Evolutionary conservation across 495 filamentous ascomycete species (phyloP).

Genomic region (Xylaria castorea): DNA sequence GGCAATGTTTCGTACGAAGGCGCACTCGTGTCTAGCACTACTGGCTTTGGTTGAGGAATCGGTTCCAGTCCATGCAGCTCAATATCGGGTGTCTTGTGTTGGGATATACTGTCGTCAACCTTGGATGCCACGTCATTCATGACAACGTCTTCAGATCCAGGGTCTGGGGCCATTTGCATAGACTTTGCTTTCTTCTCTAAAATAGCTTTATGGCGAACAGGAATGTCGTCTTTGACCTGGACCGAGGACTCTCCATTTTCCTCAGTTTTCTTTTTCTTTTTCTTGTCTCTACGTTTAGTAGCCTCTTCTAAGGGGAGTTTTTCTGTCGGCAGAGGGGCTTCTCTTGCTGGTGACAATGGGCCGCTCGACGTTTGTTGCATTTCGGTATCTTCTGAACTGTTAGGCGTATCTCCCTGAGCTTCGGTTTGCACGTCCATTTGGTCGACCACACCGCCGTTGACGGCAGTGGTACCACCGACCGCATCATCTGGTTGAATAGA

Average conservation of each 20-base stretch:
- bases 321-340: not conserved
- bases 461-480: not conserved
- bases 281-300: slow-evolving; percentile 42
- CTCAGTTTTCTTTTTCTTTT: slow-evolving; percentile 43
- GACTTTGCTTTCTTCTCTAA: slow-evolving; percentile 58
- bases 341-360: not conserved
- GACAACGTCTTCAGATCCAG: slow-evolving; percentile 36
- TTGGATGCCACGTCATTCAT: slow-evolving; percentile 35
- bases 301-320: not conserved
- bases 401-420: not conserved
- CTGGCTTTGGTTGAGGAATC: slow-evolving; percentile 75
- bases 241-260: slow-evolving; percentile 19
- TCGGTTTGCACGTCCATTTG: not conserved
- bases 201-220: slow-evolving; percentile 50
- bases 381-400: not conserved
- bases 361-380: not conserved
- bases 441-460: not conserved
- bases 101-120: slow-evolving; percentile 36
- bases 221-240: slow-evolving; percentile 36
- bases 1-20: slow-evolving; percentile 65
- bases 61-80: slow-evolving; percentile 73
- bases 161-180: slow-evolving; percentile 44
- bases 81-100: slow-evolving; percentile 43
- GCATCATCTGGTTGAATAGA: slow-evolving; percentile 8
- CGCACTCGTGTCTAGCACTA: slow-evolving; percentile 57